phyloP scores from a whole-genome alignment of 306 rosid genomes.

The Trichosanthes cucumerina region DNA sequence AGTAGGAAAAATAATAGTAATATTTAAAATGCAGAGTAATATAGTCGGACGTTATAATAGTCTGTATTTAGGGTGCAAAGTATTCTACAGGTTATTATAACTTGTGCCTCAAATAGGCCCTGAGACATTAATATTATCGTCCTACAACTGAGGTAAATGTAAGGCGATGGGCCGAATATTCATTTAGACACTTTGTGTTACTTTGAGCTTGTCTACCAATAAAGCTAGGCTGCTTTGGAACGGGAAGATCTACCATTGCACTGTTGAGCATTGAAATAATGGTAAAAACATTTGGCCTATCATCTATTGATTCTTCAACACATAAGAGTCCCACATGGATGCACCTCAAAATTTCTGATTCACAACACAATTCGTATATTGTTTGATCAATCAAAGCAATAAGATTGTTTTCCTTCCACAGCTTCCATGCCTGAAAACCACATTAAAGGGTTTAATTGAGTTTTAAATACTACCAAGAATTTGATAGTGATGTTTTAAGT shows the following conservation, averaged over 20 bases:
- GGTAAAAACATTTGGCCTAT: background rate
- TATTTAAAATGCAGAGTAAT: too few relatives aligned
- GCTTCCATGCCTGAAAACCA: slow-evolving; percentile 4
- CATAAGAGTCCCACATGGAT: background rate
- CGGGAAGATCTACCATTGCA: background rate
- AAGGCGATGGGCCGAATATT: background rate
- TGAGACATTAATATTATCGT: background rate
- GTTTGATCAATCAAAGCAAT: background rate
- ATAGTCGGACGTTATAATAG: too few relatives aligned
- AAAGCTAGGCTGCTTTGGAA: background rate
- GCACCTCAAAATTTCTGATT: background rate
- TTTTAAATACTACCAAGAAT: background rate
- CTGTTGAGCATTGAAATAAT: slow-evolving; percentile 2
- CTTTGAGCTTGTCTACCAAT: background rate
- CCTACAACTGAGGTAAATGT: background rate
- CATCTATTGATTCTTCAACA: background rate
- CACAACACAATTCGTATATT: background rate
- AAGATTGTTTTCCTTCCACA: background rate
- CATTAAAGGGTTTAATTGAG: background rate
- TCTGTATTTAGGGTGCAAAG: too few relatives aligned
- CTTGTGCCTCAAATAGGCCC: too few relatives aligned
- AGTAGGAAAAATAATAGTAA: too few relatives aligned
- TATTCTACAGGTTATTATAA: too few relatives aligned
- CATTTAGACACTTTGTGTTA: background rate
- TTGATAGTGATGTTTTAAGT: background rate